Base-by-base conservation (phyloP, 805 yeast genomes). In the Wickerhamomyces bisporus region DNA sequence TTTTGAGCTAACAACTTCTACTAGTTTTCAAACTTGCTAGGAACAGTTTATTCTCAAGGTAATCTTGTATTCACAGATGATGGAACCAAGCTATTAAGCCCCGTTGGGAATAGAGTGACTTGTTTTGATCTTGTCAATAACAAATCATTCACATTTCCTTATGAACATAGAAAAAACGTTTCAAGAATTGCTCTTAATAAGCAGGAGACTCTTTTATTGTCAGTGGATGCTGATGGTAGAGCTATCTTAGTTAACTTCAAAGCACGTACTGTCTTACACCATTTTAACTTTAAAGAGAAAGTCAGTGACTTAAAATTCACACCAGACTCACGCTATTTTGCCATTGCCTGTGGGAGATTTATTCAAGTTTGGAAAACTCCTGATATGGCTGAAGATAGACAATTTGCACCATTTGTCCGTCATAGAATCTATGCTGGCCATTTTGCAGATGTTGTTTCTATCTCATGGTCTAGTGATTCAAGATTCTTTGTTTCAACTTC, bases 321-420 rank as follows among this genome's bases (percentile, higher is more conserved):
- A 36, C 93, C 96, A 3, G 88, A 87, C 61, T 97, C 98, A 3
- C 71, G 70, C 32, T 76, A 77, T 51, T 89, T 93, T 64, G 97
- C 97, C 6, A 73, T 87, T 20, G 95, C 95, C 4, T 68, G 79
- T 26, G 87, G 86, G 6, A 67, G 95, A 48, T 82, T 84, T 38
- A 66, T 91, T 14, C 97, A 93, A 60, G 81, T 93, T 8, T 93
- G 98, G 98, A 81, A 78, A 53, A 86, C 97, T 1, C 97, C 97
- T 0, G 79, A 75, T 33, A 66, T 70, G 18, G 65, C 77, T 7
- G 93, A 86, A 50, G 96, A 87, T 53, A 73, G 95, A 43, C 96
- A 88, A 58, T 93, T 93, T 70, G 93, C 96, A 1, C 98, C 98
- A 13, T 93, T 93, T 62, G 85, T 91, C 28, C 82, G 95, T 45